Base-by-base conservation (phyloP, 495 filamentous ascomycete genomes). In the Penicillium malachiteum region DNA sequence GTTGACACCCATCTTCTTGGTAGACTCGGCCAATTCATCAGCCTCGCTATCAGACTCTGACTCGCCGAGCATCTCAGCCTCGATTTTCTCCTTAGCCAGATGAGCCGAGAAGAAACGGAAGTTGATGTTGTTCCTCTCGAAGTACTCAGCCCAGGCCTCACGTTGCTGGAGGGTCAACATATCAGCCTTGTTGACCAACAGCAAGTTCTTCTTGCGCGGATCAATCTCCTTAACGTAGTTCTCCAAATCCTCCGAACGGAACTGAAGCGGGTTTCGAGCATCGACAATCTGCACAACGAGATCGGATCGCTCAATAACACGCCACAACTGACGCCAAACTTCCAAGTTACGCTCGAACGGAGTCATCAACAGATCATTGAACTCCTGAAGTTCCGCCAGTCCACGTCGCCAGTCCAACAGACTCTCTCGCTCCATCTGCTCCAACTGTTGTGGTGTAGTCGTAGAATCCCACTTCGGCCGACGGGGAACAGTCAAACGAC, bases 201-300 rank as follows among this genome's bases (percentile, higher is more conserved):
- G 72, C 63, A 99, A 65, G 69, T 99, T 99, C 59, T 89, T 81
- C 80, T 99, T 99, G 65, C 81, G 84, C 1, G 85, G 71, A 65
- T 91, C 87, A 30, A 97, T 88, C 70, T 96, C 91, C 75, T 94
- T 91, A 45, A 97, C 94, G 61, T 99, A 99, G 51, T 72, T 80
- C 66, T 97, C 95, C 47, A 99, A 71, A 75, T 97, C 95, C 66
- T 96, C 93, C 10, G 86, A 96, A 13, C 95, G 84, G 74, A 97
- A 99, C 62, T 96, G 81, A 10, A 97, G 77, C 5, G 95, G 95
- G 72, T 97, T 96, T 57, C 95, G 79, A 5, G 95, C 95, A 77
- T 99, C 95, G 57, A 97, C 95, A 75, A 99, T 99, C 78, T 99
- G 95, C 44, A 97, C 94, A 3, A 99, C 84, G 21, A 99, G 74